Base-by-base conservation (phyloP, 2,329 filamentous ascomycete genomes). In the Alternaria angustiovoidea region DNA sequence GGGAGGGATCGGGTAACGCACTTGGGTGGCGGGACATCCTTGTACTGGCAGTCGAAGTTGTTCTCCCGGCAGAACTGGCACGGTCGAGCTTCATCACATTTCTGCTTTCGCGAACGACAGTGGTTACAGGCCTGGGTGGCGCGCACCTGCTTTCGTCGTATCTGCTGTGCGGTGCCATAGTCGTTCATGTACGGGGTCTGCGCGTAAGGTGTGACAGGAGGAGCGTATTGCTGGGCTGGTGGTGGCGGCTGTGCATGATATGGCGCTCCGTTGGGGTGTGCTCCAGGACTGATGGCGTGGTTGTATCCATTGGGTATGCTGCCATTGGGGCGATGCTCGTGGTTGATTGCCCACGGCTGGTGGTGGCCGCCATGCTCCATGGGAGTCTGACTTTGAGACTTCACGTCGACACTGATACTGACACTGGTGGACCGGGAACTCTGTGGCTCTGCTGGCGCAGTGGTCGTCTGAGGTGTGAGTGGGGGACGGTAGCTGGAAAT, bases 21-120 rank as follows among this genome's bases (percentile, higher is more conserved):
- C 92, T 96, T 94, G 74, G 96, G 95, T 16, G 93, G 93, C 22
- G 93, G 91, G 6, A 95, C 91, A 73, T 97, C 94, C 66, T 94
- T 89, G 78, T 97, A 98, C 78, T 92, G 89, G 81, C 95, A 99
- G 54, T 89, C 85, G 32, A 93, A 85, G 66, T 87, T 89, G 75
- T 96, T 96, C 68, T 98, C 94, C 70, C 90, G 91, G 77, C 95
- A 99, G 71, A 89, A 88, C 54, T 75, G 71, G 59, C 78, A 80
- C 6, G 78, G 78, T 43, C 76, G 68, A 14, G 72, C 69, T 64
- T 80, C 78, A 63, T 80, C 78, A 59, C 78, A 80, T 58, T 80
- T 80, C 59, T 80, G 78, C 62, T 80, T 80, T 38, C 78, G 75
- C 48, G 73, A 68, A 54, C 78, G 75, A 56, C 78, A 80, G 54